A percentile compares a stretch with the other conserved stretches of the same genome.
Conservation (phyloP, 495 filamentous ascomycete species). For the Penicillium crystallinum region DNA sequence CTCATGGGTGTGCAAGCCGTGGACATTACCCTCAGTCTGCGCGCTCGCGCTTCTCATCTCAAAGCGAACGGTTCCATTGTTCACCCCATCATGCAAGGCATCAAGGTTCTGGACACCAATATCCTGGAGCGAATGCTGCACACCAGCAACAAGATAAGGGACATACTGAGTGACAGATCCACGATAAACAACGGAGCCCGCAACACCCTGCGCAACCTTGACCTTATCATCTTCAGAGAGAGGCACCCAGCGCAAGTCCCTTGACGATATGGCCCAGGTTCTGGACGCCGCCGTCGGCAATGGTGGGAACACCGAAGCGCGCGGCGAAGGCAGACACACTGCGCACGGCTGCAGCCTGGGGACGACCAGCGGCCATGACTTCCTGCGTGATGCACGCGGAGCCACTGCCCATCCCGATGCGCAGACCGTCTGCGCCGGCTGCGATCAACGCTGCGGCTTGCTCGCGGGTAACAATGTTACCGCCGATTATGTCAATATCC, state of each 20-base stretch:
- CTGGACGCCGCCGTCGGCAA: slow-evolving; percentile 96
- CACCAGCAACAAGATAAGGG: slow-evolving; percentile 87
- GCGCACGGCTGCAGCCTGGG: slow-evolving; percentile 88
- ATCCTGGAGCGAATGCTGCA: slow-evolving; percentile 97
- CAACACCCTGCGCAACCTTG: slow-evolving; percentile 94
- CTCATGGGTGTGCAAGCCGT: slow-evolving; percentile 94
- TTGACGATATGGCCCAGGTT: slow-evolving; percentile 99
- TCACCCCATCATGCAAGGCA: slow-evolving; percentile 70
- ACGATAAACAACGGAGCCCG: slow-evolving; percentile 63
- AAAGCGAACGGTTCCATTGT: slow-evolving; percentile 78
- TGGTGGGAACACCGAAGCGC: slow-evolving; percentile 93
- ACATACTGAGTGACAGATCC: slow-evolving; percentile 89
- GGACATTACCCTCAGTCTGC: slow-evolving; percentile 91
- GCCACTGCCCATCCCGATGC: slow-evolving; percentile 98
- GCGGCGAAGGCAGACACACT: slow-evolving; percentile 83
- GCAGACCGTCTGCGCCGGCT: slow-evolving; percentile 90
- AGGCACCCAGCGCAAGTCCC: slow-evolving; percentile 86
- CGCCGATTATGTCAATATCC: slow-evolving; percentile 86
- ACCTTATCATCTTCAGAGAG: slow-evolving; percentile 95
- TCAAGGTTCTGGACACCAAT: slow-evolving; percentile 75
- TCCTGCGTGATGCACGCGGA: slow-evolving; percentile 99
- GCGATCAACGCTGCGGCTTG: slow-evolving; percentile 90
- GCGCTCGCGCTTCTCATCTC: slow-evolving; percentile 92
- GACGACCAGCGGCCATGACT: slow-evolving; percentile 97
- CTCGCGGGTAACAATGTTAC: slow-evolving; percentile 95